Conservation (phyloP, 805 yeast genomes). For the Candida schatavii region DNA sequence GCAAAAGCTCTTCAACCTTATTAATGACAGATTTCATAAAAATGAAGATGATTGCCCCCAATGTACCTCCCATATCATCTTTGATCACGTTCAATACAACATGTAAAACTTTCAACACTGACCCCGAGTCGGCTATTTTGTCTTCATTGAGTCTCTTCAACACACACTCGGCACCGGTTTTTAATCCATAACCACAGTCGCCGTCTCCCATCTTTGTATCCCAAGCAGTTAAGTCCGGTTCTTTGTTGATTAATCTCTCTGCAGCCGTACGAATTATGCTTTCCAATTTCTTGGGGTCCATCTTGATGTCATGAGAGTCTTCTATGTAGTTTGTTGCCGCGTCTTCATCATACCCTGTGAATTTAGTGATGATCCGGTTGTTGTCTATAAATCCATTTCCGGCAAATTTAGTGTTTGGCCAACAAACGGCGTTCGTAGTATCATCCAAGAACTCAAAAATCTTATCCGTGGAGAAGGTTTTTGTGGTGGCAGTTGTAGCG, state of each 20-base stretch:
- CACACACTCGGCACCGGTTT: slow-evolving; percentile 30
- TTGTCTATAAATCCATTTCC: slow-evolving; percentile 15
- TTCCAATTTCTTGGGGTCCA: slow-evolving; percentile 16
- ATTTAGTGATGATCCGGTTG: slow-evolving; percentile 21
- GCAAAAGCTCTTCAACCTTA: slow-evolving; percentile 13
- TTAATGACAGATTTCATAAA: slow-evolving; percentile 24
- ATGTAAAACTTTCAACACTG: slow-evolving; percentile 21
- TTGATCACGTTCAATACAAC: slow-evolving; percentile 22
- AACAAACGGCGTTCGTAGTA: slow-evolving; percentile 25
- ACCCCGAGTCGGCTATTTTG: slow-evolving; percentile 20
- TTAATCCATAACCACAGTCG: slow-evolving; percentile 39
- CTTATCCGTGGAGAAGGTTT: slow-evolving; percentile 15
- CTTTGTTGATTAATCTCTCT: slow-evolving; percentile 25
- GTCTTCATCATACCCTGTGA: slow-evolving; percentile 22
- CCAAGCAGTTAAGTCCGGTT: slow-evolving; percentile 37
- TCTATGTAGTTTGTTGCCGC: slow-evolving; percentile 13
- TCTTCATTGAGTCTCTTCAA: slow-evolving; percentile 18
- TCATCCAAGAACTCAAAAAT: slow-evolving; percentile 28
- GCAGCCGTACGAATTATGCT: slow-evolving; percentile 22
- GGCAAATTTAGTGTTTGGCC: slow-evolving; percentile 23
- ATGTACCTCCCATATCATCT: slow-evolving; percentile 39
- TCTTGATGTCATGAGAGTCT: slow-evolving; percentile 1
- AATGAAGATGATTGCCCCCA: slow-evolving; percentile 35
- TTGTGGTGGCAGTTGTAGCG: slow-evolving; percentile 24
- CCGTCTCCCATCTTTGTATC: slow-evolving; percentile 45